phyloP scores from a whole-genome alignment of 768 basidiomycete genomes.

The Austroboletus eburneus region DNA sequence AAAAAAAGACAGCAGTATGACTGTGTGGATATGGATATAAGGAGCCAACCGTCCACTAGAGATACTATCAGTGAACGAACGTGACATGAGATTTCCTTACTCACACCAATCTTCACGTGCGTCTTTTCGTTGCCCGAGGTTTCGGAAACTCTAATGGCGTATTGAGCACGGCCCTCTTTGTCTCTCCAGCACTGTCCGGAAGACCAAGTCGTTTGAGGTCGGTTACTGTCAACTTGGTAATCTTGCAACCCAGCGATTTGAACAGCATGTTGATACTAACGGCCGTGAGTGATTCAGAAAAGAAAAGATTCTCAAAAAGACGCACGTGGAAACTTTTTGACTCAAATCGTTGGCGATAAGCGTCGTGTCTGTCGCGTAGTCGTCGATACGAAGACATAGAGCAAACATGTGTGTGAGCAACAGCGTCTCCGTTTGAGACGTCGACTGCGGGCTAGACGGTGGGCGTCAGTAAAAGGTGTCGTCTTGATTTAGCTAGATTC shows the following conservation, averaged over 20 bases:
- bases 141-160: slow-evolving; percentile 84
- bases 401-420: slow-evolving; percentile 78
- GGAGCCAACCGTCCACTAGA: neutral
- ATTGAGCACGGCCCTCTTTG: slow-evolving; percentile 68
- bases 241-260: slow-evolving; percentile 76
- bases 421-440: slow-evolving; percentile 65
- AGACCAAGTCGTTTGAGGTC: slow-evolving; percentile 72
- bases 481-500: neutral
- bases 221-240: slow-evolving; percentile 49
- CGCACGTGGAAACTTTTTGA: slow-evolving; percentile 62
- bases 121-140: slow-evolving; percentile 36
- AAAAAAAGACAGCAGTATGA: too few species aligned
- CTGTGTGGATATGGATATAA: neutral
- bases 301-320: too few species aligned
- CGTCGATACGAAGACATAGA: slow-evolving; percentile 74
- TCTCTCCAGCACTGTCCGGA: slow-evolving; percentile 54
- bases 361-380: slow-evolving; percentile 66
- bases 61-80: neutral
- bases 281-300: too few species aligned
- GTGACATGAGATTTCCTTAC: neutral
- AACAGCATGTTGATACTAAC: slow-evolving; percentile 63
- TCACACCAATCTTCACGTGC: slow-evolving; percentile 12
- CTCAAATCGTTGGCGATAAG: slow-evolving; percentile 71
- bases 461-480: neutral
- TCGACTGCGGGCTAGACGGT: slow-evolving; percentile 42